phyloP scores from a whole-genome alignment of 495 filamentous ascomycete species.

The Oidiodendron maius region DNA sequence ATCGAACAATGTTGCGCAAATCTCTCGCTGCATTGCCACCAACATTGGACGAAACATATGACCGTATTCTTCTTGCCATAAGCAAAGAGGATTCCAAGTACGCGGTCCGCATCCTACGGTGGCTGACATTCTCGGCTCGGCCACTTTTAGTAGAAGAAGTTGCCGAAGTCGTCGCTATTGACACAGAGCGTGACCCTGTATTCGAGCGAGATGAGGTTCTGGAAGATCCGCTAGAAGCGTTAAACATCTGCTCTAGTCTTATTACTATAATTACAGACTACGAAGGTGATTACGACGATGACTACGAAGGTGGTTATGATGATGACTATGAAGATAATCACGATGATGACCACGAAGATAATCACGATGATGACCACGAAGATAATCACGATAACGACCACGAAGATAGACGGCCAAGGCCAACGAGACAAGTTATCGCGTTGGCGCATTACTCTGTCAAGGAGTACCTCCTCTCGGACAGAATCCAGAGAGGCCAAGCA shows the following conservation, averaged over 20 bases:
- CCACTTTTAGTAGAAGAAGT: conserved; percentile 24
- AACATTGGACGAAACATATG: conserved; percentile 33
- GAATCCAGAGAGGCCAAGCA: neutral
- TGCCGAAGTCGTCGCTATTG: conserved; percentile 23
- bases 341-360: neutral
- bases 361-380: too few species aligned
- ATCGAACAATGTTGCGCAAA: conserved; percentile 15
- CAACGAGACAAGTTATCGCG: neutral
- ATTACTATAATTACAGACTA: conserved; percentile 13
- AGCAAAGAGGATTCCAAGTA: conserved; percentile 8
- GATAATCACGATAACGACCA: too few species aligned
- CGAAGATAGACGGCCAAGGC: too few species aligned
- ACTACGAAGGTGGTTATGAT: too few species aligned
- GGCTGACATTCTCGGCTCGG: conserved; percentile 22
- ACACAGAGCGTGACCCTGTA: conserved; percentile 2
- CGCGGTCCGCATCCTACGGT: conserved; percentile 26
- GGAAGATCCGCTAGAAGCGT: conserved; percentile 19
- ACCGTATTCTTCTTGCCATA: conserved; percentile 24
- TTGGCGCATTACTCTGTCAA: conserved; percentile 38
- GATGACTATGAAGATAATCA: too few species aligned
- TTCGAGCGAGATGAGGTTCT: conserved; percentile 20
- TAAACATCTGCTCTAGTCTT: conserved; percentile 23
- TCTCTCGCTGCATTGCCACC: conserved; percentile 25
- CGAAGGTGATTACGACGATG: too few species aligned
- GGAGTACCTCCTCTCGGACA: conserved; percentile 26